Conservation (phyloP, 2,329 filamentous ascomycete species). For the Penicillium sp. region DNA sequence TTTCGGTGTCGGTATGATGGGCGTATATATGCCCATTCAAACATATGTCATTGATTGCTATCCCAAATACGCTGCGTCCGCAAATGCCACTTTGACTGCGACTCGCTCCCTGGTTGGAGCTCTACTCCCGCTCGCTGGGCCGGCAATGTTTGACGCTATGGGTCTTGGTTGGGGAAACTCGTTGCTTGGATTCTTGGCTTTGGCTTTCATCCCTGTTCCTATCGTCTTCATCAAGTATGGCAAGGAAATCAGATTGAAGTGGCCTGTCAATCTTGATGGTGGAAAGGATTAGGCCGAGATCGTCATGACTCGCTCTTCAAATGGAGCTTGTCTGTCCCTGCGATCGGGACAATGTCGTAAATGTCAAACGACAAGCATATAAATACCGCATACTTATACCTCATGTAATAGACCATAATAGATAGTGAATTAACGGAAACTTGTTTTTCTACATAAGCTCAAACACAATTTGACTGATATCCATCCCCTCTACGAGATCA, state of each 20-base stretch:
- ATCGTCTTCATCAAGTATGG: conserved; percentile 11
- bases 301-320: neutral
- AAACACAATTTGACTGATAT: conserved; percentile 15
- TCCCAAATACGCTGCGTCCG: conserved; percentile 47
- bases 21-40: conserved; percentile 53
- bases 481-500: conserved; percentile 22
- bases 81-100: conserved; percentile 56
- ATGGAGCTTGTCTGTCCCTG: neutral
- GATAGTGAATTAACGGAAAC: neutral
- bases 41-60: conserved; percentile 63
- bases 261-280: conserved; percentile 13
- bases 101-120: conserved; percentile 48
- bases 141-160: conserved; percentile 13
- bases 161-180: conserved; percentile 25
- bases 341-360: neutral
- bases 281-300: neutral
- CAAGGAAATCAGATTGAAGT: conserved; percentile 16
- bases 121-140: conserved; percentile 20
- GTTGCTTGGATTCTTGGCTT: conserved; percentile 20
- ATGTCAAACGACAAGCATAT: neutral
- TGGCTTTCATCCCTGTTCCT: conserved; percentile 19
- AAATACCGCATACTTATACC: neutral
- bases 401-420: conserved; percentile 1
- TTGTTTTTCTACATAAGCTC: conserved; percentile 4
- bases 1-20: conserved; percentile 55